A percentile compares a stretch with the other conserved stretches of the same genome.
Conservation (phyloP, 192 early-diverging fungal species). For the Dimargaris xerosporica region DNA sequence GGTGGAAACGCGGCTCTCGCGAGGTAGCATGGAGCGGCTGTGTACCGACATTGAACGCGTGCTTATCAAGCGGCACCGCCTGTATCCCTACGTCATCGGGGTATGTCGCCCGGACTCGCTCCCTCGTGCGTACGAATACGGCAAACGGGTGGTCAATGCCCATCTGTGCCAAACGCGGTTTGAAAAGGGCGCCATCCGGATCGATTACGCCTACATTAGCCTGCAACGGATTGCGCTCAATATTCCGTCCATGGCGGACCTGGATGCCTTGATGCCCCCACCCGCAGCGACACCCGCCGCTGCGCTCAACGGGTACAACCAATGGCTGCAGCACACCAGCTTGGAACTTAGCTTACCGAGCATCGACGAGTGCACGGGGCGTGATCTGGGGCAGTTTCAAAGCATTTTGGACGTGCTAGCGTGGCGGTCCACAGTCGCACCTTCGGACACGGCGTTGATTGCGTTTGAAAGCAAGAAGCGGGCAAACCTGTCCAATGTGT, state of each 20-base stretch:
- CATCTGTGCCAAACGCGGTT: slow-evolving; percentile 48
- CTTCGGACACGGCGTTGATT: slow-evolving; percentile 47
- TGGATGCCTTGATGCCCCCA: neutral
- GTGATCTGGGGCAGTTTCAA: slow-evolving; percentile 47
- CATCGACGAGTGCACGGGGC: slow-evolving; percentile 51
- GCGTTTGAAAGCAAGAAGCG: slow-evolving; percentile 39
- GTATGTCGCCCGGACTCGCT: slow-evolving; percentile 40
- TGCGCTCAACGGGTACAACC: slow-evolving; percentile 18
- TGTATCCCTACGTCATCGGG: slow-evolving; percentile 42
- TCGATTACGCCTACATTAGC: slow-evolving; percentile 37
- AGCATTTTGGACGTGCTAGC: slow-evolving; percentile 55
- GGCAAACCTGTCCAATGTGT: neutral
- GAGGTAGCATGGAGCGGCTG: slow-evolving; percentile 31
- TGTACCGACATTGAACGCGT: slow-evolving; percentile 37
- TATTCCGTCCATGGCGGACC: slow-evolving; percentile 36
- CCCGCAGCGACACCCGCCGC: neutral
- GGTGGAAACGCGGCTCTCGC: slow-evolving; percentile 40
- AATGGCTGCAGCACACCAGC: slow-evolving; percentile 52
- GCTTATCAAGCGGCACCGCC: slow-evolving; percentile 39
- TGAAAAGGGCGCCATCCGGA: slow-evolving; percentile 38
- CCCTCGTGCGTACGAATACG: slow-evolving; percentile 55
- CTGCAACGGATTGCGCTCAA: slow-evolving; percentile 46
- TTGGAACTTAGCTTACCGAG: slow-evolving; percentile 44
- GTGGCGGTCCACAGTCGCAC: slow-evolving; percentile 49
- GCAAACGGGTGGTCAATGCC: slow-evolving; percentile 44